Evolutionary conservation across 2,329 filamentous ascomycete species (phyloP), one percentile per base, ranked within the genome.

Genomic region (Trichoderma guizhouense): DNA sequence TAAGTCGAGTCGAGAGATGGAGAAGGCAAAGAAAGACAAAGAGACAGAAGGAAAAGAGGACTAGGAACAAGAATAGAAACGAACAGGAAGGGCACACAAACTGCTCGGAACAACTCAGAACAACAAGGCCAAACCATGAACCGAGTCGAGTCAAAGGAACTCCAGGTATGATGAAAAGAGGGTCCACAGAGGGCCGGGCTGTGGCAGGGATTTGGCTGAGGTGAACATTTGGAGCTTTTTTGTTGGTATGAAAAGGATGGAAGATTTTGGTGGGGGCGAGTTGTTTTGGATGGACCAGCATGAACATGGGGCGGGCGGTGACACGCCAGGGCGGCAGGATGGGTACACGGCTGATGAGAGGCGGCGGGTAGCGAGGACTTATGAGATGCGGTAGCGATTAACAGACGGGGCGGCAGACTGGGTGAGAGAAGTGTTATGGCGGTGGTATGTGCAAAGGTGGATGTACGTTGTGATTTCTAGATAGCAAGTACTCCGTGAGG

Each of bases 131-230:
- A 36, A 39, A 67, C 34, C 21, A 62, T 18, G 57, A 62, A 39
- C 34, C 39, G 66, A 69, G 36, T 51, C 39, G 66, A 69, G 36
- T 60, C 55, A 26, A 61, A 61, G 66, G 36, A 51, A 61, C 32
- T 34, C 21, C 64, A 53, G 34, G 64, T 67, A 24, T 69, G 66
- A 58, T 26, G 43, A 51, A 69, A 62, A 62, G 57, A 69, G 66
- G 66, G 55, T 62, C 66, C 24, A 18, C 28, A 28, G 32, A 67
- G 32, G 64, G 32, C 34, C 51, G 64, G 57, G 39, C 24, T 21
- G 30, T 30, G 57, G 26, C 39, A 69, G 36, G 66, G 66, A 61
- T 69, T 43, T 30, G 39, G 57, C 39, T 28, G 60, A n/a, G 57
- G 28, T 28, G 60, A n/a, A 62, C 57, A 61, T 61, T 61, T 61